These are phyloP conservation scores for Bothriochloa decipiens DNA, from an alignment of 176 grass and related monocot species.

Conservation along the genomic window DNA sequence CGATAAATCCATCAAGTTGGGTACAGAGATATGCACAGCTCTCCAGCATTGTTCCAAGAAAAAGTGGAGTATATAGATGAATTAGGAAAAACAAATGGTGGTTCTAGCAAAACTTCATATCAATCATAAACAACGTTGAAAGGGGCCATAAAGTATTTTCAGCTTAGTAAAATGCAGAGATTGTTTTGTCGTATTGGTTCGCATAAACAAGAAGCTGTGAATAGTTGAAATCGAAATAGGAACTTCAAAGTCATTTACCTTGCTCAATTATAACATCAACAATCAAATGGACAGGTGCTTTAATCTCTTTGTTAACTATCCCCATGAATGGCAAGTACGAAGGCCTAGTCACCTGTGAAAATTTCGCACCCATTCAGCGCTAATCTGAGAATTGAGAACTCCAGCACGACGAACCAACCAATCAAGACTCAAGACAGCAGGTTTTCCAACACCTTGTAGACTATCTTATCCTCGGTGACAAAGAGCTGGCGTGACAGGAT, in stretches of 20 bases:
- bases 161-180: not conserved
- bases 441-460: conserved; percentile 55
- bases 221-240: not conserved
- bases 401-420: not conserved
- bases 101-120: not conserved
- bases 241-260: conserved; percentile 42
- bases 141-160: not conserved
- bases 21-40: not conserved
- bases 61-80: not conserved
- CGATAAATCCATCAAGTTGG: not conserved
- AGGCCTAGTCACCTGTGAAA: conserved; percentile 53
- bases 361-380: not conserved
- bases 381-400: conserved; percentile 7
- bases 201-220: not conserved
- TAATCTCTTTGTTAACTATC: conserved; percentile 53
- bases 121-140: not conserved
- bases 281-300: conserved; percentile 67
- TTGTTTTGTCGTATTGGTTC: not conserved
- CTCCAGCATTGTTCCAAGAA: not conserved
- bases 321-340: conserved; percentile 60
- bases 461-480: conserved; percentile 56
- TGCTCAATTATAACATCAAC: conserved; percentile 67
- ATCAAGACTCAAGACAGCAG: not conserved
- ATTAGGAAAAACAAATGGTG: not conserved
- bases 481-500: conserved; percentile 57